A percentile compares a stretch with the other conserved stretches of the same genome.
Conservation (phyloP, 2,329 filamentous ascomycete species). For the Cryphonectria naterciae region DNA sequence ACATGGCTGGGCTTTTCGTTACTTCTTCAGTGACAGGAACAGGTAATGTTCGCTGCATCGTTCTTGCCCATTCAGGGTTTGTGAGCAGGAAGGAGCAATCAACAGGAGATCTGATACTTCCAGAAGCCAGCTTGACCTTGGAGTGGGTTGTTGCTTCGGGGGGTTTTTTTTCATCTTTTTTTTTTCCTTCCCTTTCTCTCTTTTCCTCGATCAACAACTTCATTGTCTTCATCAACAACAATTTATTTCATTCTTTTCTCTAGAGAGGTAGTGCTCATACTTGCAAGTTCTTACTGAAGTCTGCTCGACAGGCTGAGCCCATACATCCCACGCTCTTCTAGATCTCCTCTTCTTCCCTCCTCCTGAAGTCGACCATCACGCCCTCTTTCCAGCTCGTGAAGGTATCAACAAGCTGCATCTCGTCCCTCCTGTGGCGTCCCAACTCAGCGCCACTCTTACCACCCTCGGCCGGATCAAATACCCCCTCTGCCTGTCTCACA, state of each 20-base stretch:
- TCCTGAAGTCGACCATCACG: constrained; percentile 66
- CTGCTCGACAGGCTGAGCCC: not conserved
- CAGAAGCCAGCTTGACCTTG: not conserved
- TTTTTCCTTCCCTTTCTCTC: not conserved
- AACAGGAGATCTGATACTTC: no score
- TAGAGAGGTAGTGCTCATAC: not conserved
- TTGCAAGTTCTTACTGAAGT: not conserved
- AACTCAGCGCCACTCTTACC: constrained; percentile 50
- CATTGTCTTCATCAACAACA: not conserved
- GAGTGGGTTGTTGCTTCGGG: no score
- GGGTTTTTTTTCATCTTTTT: no score
- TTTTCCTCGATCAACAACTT: not conserved
- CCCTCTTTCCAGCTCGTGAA: constrained; percentile 77
- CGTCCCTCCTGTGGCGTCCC: constrained; percentile 58
- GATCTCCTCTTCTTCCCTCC: constrained; percentile 30
- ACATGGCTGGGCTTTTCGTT: not conserved
- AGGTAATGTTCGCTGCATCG: no score
- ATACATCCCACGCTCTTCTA: not conserved
- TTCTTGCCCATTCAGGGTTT: no score
- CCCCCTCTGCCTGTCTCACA: constrained; percentile 53
- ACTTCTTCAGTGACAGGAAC: no score
- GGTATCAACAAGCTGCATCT: constrained; percentile 73
- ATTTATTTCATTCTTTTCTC: not conserved
- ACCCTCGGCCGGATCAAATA: constrained; percentile 56
- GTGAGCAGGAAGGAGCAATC: no score